Conservation (phyloP, 2,329 filamentous ascomycete species). For the Ceratocystiopsis minuta region DNA sequence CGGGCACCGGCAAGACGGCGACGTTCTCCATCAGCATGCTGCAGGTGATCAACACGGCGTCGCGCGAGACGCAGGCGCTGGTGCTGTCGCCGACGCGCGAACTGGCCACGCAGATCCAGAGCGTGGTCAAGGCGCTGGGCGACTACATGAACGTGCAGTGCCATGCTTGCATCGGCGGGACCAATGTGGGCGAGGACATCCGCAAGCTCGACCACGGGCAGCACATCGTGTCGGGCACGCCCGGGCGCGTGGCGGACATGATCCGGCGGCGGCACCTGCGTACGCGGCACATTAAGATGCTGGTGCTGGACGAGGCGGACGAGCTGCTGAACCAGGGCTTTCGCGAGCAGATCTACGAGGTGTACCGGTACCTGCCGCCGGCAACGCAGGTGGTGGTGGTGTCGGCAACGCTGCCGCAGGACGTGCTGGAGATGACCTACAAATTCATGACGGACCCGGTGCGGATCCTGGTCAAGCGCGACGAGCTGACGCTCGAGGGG, state of each 20-base stretch:
- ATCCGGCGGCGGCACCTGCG: slow-evolving; percentile 38
- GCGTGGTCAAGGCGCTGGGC: slow-evolving; percentile 96
- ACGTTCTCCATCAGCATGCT: slow-evolving; percentile 95
- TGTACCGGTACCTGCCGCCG: slow-evolving; percentile 90
- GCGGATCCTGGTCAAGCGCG: slow-evolving; percentile 92
- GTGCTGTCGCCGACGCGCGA: slow-evolving; percentile 93
- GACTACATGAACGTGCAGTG: slow-evolving; percentile 99
- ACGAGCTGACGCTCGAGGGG: slow-evolving; percentile 91
- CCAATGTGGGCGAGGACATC: slow-evolving; percentile 95
- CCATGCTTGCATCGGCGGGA: slow-evolving; percentile 95
- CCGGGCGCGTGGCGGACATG: slow-evolving; percentile 69
- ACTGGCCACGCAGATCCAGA: slow-evolving; percentile 94
- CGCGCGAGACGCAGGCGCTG: slow-evolving; percentile 84
- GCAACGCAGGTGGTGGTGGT: slow-evolving; percentile 98
- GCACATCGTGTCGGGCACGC: slow-evolving; percentile 92
- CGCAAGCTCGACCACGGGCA: slow-evolving; percentile 94
- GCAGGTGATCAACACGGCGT: slow-evolving; percentile 84
- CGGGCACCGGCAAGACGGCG: slow-evolving; percentile 89
- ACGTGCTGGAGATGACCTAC: slow-evolving; percentile 96
- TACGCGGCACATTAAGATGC: slow-evolving; percentile 46
- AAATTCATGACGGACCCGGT: slow-evolving; percentile 99
- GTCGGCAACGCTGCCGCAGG: slow-evolving; percentile 89
- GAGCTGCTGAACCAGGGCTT: slow-evolving; percentile 78
- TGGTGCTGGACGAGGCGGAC: slow-evolving; percentile 43
- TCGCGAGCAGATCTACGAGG: slow-evolving; percentile 96